A percentile compares a stretch with the other conserved stretches of the same genome.
Conservation (phyloP, 441 rosid species). For the Syzygium malaccense region DNA sequence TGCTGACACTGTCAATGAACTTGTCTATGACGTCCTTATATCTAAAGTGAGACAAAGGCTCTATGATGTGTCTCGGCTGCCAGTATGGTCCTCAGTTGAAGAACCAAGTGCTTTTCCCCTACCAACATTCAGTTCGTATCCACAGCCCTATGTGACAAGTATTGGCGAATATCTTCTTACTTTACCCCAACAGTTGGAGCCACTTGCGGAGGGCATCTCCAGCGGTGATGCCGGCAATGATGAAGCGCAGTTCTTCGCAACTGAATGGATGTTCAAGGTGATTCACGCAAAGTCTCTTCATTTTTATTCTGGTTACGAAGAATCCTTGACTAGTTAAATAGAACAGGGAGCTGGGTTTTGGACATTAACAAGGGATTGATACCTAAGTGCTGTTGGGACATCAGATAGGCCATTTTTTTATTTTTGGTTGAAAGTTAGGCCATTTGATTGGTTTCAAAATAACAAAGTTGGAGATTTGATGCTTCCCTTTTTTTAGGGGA, state of each 20-base stretch:
- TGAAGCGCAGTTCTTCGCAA: slow-evolving; percentile 90
- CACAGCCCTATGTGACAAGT: slow-evolving; percentile 84
- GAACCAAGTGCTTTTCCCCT: slow-evolving; percentile 79
- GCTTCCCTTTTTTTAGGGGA: background rate
- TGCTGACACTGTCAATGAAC: slow-evolving; percentile 85
- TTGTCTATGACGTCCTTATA: slow-evolving; percentile 90
- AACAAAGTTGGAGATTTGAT: background rate
- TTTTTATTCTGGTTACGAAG: background rate
- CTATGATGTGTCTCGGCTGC: slow-evolving; percentile 70
- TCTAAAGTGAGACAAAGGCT: slow-evolving; percentile 95
- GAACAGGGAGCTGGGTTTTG: background rate
- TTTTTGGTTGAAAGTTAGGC: background rate
- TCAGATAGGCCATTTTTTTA: background rate
- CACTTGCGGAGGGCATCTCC: slow-evolving; percentile 95
- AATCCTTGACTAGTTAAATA: background rate
- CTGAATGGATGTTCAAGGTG: slow-evolving; percentile 99
- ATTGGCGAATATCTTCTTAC: slow-evolving; percentile 98
- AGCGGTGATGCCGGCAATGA: slow-evolving; percentile 67
- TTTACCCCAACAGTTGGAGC: slow-evolving; percentile 97
- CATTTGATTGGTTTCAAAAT: background rate
- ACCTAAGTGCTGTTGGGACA: background rate
- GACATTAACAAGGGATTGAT: background rate
- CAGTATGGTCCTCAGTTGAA: slow-evolving; percentile 89
- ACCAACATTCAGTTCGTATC: slow-evolving; percentile 95
- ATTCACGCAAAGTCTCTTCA: background rate